Evolutionary conservation across 1,139 yeast genomes (phyloP).

Genomic region (Dujonia santamariae): DNA sequence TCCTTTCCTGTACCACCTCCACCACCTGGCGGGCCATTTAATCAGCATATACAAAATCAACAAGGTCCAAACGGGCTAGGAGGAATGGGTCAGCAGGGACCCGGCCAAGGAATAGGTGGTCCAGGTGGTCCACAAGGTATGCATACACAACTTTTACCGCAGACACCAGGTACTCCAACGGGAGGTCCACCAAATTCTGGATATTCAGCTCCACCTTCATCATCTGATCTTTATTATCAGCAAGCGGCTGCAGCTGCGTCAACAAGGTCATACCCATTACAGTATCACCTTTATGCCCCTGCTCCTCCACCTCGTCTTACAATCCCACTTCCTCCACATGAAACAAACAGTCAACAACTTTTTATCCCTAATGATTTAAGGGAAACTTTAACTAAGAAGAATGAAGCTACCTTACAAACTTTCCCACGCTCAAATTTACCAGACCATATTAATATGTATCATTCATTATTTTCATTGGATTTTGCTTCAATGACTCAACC

Average conservation of each 20-base stretch:
- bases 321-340: conserved; percentile 62
- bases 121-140: conserved; percentile 1
- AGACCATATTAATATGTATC: conserved; percentile 76
- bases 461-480: conserved; percentile 77
- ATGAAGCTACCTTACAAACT: conserved; percentile 77
- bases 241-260: conserved; percentile 10
- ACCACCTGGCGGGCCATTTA: not conserved
- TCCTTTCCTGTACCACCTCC: no score
- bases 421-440: conserved; percentile 58
- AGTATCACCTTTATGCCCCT: conserved; percentile 89
- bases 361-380: conserved; percentile 74
- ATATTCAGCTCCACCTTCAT: conserved; percentile 10
- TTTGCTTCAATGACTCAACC: conserved; percentile 10
- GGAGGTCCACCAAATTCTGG: conserved; percentile 7
- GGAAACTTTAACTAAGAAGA: conserved; percentile 66
- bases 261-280: conserved; percentile 54
- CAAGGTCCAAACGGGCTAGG: not conserved
- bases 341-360: conserved; percentile 63
- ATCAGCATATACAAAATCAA: not conserved
- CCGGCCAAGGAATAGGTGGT: not conserved
- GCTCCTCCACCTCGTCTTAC: conserved; percentile 73
- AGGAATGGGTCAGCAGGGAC: not conserved
- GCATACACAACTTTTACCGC: not conserved
- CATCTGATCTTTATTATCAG: conserved; percentile 20
- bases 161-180: not conserved